These are phyloP conservation scores for Fraxinus cuspidata DNA, from an alignment of 257 asterid species.

Conservation along the genomic window DNA sequence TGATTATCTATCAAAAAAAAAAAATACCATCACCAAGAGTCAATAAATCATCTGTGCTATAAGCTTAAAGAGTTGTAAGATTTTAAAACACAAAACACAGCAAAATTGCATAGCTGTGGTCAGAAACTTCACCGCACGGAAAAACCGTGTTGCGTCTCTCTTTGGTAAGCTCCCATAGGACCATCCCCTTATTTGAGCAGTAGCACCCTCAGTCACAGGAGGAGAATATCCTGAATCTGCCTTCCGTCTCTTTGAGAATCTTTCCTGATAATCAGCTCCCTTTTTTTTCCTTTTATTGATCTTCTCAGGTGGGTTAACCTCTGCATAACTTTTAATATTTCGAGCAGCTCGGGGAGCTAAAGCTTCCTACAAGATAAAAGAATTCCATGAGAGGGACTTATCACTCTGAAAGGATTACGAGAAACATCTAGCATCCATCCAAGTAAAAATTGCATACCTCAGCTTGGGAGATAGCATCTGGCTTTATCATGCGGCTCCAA, in stretches of 20 bases:
- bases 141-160: conserved; percentile 95
- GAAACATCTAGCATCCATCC: conserved; percentile 25
- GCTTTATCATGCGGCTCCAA: conserved; percentile 99
- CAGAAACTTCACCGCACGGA: conserved; percentile 69
- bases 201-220: conserved; percentile 92
- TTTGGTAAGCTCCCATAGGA: conserved; percentile 91
- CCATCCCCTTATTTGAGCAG: conserved; percentile 97
- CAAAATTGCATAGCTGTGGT: background rate
- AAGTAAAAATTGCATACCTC: conserved; percentile 52
- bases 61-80: background rate
- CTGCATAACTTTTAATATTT: conserved; percentile 87
- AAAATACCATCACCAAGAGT: conserved; percentile 2
- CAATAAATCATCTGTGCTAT: background rate
- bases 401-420: conserved; percentile 11
- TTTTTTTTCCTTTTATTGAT: conserved; percentile 78
- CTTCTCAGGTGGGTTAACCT: conserved; percentile 67
- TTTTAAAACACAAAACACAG: background rate
- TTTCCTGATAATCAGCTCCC: conserved; percentile 77
- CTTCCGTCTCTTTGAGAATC: conserved; percentile 80
- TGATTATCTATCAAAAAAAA: too few species aligned
- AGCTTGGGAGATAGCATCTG: conserved; percentile 80
- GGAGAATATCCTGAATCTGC: conserved; percentile 62
- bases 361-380: conserved; percentile 58
- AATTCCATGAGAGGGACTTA: conserved; percentile 18
- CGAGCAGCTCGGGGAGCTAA: conserved; percentile 99